These are phyloP conservation scores for Rhynchospora pubera DNA, from an alignment of 176 grass and related monocot species.

Conservation along the genomic window DNA sequence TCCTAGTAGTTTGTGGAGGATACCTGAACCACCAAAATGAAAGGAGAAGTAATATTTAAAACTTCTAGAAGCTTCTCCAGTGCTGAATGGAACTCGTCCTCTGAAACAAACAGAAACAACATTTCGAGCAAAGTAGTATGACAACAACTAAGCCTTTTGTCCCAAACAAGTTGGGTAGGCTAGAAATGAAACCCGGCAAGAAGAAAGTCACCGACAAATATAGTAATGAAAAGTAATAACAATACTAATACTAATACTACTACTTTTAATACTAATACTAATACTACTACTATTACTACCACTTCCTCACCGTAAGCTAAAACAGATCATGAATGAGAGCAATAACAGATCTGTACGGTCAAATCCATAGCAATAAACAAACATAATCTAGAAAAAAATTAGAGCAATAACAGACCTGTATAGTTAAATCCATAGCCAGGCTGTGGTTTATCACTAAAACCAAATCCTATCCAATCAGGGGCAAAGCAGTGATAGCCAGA, in stretches of 20 bases:
- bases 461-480: conserved; percentile 98
- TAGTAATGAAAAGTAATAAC: too few relatives aligned
- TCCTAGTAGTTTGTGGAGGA: not conserved
- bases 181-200: too few relatives aligned
- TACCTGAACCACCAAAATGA: conserved; percentile 94
- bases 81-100: conserved; percentile 77
- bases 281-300: too few relatives aligned
- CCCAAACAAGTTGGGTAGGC: too few relatives aligned
- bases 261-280: too few relatives aligned
- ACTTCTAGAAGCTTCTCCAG: conserved; percentile 71
- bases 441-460: conserved; percentile 95
- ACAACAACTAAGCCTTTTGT: too few relatives aligned
- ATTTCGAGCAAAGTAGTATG: not conserved
- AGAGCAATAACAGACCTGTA: conserved; percentile 46
- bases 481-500: conserved; percentile 83
- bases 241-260: too few relatives aligned
- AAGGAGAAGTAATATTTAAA: conserved; percentile 60
- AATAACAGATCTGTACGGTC: conserved; percentile 60
- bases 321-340: not conserved
- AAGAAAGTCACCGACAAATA: too few relatives aligned
- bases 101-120: conserved; percentile 32
- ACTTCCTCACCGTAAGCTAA: too few relatives aligned
- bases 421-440: conserved; percentile 88
- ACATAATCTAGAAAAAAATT: not conserved
- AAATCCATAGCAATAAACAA: conserved; percentile 52